A percentile compares a stretch with the other conserved stretches of the same genome.
Evolutionary conservation across 768 basidiomycete species (phyloP).

Genomic region (Phallus indusiatus): DNA sequence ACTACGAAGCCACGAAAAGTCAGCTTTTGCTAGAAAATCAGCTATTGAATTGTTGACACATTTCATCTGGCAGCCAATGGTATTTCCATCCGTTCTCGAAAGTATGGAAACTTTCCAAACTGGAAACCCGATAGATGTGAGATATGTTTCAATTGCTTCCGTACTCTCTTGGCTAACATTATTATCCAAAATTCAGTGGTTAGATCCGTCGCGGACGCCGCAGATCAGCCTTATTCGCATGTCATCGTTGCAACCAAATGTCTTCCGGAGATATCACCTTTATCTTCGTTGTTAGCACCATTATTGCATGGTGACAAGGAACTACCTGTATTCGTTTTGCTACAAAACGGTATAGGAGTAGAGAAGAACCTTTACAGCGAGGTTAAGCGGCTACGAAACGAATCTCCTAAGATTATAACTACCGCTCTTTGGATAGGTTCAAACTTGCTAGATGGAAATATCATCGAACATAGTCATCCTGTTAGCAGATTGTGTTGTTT

Average conservation of each 20-base stretch:
- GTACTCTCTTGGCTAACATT: slow-evolving; percentile 1
- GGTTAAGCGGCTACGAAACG: slow-evolving; percentile 29
- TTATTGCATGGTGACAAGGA: slow-evolving; percentile 34
- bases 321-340: slow-evolving; percentile 51
- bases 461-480: slow-evolving; percentile 42
- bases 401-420: slow-evolving; percentile 43
- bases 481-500: slow-evolving; percentile 26
- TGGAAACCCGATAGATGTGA: slow-evolving; percentile 60
- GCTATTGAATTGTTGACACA: not conserved
- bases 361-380: slow-evolving; percentile 57
- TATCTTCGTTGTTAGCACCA: slow-evolving; percentile 45
- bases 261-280: slow-evolving; percentile 53
- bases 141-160: slow-evolving; percentile 15
- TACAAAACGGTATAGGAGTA: slow-evolving; percentile 68
- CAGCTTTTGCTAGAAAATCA: slow-evolving; percentile 1
- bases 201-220: slow-evolving; percentile 47
- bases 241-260: slow-evolving; percentile 65
- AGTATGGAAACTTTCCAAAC: slow-evolving; percentile 45
- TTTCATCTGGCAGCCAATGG: slow-evolving; percentile 34
- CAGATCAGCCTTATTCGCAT: slow-evolving; percentile 51
- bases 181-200: slow-evolving; percentile 35
- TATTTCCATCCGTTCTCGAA: slow-evolving; percentile 44
- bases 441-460: slow-evolving; percentile 33
- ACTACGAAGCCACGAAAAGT: slow-evolving; percentile 50
- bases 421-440: slow-evolving; percentile 46